Base-by-base conservation (phyloP, 2,329 filamentous ascomycete genomes). In the Sclerotinia trifoliorum region DNA sequence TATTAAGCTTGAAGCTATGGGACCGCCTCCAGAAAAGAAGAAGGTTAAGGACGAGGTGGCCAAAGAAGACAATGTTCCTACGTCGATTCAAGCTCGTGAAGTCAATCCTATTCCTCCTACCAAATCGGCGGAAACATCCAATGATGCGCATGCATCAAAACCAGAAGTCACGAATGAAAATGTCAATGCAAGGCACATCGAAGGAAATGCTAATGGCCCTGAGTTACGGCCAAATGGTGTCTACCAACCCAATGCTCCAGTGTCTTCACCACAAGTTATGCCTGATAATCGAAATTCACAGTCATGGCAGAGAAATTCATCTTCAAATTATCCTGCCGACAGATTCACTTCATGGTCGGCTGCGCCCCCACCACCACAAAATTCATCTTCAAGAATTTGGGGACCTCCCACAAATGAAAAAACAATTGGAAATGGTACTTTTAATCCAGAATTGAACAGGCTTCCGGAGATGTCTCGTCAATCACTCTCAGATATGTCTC, bases 391-490 rank as follows among this genome's bases (percentile, higher is more conserved):
- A 17, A 82, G 84, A 60, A 89, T 93, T 24, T 94, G 91, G 91
- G 90, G 88, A 24, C 87, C 90, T 55, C 89, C n/a, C 19, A 86
- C 87, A 66, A 89, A 86, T 73, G 88, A 91, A 72, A 85, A 88
- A 66, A 88, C 86, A 15, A 86, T 94, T 26, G 91, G 91, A 4
- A 94, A 94, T 77, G 91, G 91, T 55, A 92, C 90, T 0, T 94
- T 94, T 74, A 87, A 85, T 68, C 83, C 86, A 17, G 86, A 88
- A 72, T 82, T 90, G 64, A 83, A 83, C 77, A 54, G 78, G 79
- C 24, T 78, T 10, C 75, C 77, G 39, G 75, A 77, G 48, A 74
- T 76, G 66, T 73, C 75, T 51, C 70, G 69, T 60, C 67, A 72
- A 57, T 70, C 74, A 42, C 72, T 71, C 57, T 76, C 77, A 57